Conservation (phyloP, 495 filamentous ascomycete species). For the Penicillium malachiteum region DNA sequence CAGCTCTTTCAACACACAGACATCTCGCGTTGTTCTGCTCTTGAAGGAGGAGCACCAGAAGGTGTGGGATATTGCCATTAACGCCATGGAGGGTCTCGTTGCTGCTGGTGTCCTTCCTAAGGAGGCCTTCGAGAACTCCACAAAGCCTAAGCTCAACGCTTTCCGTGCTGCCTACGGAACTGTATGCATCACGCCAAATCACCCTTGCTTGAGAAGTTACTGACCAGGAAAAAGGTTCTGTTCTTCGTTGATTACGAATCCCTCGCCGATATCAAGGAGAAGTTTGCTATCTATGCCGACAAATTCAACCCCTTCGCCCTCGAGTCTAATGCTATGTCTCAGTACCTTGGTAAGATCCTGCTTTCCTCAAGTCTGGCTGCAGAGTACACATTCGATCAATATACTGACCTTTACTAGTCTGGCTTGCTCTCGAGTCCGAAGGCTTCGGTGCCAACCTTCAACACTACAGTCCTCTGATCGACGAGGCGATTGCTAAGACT, state of each 20-base stretch:
- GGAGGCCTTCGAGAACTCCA: constrained; percentile 43
- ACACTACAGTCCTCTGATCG: constrained; percentile 55
- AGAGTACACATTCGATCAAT: not conserved
- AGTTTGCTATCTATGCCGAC: constrained; percentile 46
- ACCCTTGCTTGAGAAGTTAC: not conserved
- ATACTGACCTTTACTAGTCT: constrained; percentile 31
- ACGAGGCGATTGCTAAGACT: constrained; percentile 40
- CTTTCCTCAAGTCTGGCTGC: not conserved
- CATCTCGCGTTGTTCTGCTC: constrained; percentile 46
- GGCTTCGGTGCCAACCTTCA: constrained; percentile 55
- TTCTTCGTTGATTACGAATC: constrained; percentile 50
- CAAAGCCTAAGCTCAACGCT: constrained; percentile 41
- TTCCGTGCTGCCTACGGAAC: constrained; percentile 52
- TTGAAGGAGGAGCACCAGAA: constrained; percentile 53
- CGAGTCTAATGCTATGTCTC: constrained; percentile 53
- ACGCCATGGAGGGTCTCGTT: constrained; percentile 44
- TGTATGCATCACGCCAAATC: constrained; percentile 24
- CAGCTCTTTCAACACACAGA: constrained; percentile 55
- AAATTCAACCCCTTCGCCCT: constrained; percentile 50
- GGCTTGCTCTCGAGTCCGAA: constrained; percentile 49
- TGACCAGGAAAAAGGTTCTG: constrained; percentile 32
- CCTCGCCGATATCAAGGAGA: constrained; percentile 40
- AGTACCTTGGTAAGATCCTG: constrained; percentile 40
- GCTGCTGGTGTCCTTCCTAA: constrained; percentile 30
- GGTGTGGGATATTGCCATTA: constrained; percentile 50